These are phyloP conservation scores for Lepidium africanum DNA, from an alignment of 345 rosid genomes.

Conservation along the genomic window DNA sequence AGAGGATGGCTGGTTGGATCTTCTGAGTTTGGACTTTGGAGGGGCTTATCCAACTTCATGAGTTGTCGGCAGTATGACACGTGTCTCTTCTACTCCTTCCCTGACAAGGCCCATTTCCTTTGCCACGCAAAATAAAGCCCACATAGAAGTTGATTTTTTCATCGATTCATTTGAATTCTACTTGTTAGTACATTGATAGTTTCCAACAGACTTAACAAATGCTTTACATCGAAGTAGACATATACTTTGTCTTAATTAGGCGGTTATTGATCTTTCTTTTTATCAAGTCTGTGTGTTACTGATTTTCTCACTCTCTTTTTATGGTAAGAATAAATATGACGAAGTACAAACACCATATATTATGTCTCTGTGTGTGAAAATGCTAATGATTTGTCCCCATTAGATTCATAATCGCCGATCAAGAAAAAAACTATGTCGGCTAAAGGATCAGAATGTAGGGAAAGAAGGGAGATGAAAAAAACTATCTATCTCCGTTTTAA, in stretches of 20 bases:
- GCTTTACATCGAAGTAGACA: background rate
- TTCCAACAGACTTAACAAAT: background rate
- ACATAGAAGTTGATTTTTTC: background rate
- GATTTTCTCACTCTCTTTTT: background rate
- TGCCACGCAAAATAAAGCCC: background rate
- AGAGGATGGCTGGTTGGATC: constrained; percentile 3
- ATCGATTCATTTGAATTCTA: background rate
- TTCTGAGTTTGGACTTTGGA: constrained; percentile 5
- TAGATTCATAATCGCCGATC: background rate
- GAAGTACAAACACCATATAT: background rate
- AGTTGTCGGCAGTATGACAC: constrained; percentile 15
- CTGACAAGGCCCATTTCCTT: background rate
- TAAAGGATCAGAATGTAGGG: background rate
- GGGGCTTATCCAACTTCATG: constrained; percentile 29
- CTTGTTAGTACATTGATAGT: background rate
- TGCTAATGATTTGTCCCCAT: background rate
- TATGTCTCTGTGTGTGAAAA: background rate
- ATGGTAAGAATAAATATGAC: background rate
- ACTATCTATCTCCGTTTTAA: constrained; percentile 1
- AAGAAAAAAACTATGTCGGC: background rate
- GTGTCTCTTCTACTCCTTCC: background rate
- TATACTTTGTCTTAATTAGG: no score
- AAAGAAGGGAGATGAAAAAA: background rate
- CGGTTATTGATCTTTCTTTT: background rate
- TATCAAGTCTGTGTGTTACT: background rate